Evolutionary conservation across 768 basidiomycete species (phyloP).

Genomic region (Chalciporus pseudorubinellus): DNA sequence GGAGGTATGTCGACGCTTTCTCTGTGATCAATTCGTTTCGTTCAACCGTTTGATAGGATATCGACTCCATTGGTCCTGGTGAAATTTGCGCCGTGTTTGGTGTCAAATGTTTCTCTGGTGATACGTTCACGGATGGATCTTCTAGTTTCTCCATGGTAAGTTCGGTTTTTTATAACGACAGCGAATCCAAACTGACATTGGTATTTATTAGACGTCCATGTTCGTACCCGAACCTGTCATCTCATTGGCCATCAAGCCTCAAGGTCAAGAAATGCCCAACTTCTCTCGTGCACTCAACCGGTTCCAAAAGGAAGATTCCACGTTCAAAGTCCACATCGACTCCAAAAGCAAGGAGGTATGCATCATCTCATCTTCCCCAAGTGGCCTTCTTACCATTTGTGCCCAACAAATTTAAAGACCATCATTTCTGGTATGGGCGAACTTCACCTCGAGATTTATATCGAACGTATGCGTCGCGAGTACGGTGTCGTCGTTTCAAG

Average conservation of each 20-base stretch:
- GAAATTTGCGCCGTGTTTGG: constrained; percentile 99
- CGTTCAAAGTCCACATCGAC: constrained; percentile 97
- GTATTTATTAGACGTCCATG: constrained; percentile 74
- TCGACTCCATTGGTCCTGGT: constrained; percentile 90
- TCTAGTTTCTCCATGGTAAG: constrained; percentile 90
- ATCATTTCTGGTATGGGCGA: constrained; percentile 99
- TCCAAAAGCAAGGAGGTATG: constrained; percentile 87
- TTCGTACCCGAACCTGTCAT: constrained; percentile 98
- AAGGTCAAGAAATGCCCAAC: constrained; percentile 90
- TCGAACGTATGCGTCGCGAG: constrained; percentile 97
- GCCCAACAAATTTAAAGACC: constrained; percentile 58
- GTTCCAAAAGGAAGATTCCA: constrained; percentile 98
- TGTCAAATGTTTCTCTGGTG: constrained; percentile 96
- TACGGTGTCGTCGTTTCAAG: constrained; percentile 92
- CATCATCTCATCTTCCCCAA: neutral
- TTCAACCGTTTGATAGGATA: constrained; percentile 55
- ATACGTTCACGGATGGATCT: constrained; percentile 94
- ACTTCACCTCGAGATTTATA: constrained; percentile 97
- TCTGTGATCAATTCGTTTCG: neutral
- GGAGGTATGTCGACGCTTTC: constrained; percentile 61
- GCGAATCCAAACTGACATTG: neutral
- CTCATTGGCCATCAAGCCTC: constrained; percentile 89
- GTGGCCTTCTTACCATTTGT: neutral
- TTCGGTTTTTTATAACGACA: neutral
- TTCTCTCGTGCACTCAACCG: constrained; percentile 96